Evolutionary conservation across 176 grass and related monocot genomes (phyloP).

Genomic region (Aegilops tauschii): DNA sequence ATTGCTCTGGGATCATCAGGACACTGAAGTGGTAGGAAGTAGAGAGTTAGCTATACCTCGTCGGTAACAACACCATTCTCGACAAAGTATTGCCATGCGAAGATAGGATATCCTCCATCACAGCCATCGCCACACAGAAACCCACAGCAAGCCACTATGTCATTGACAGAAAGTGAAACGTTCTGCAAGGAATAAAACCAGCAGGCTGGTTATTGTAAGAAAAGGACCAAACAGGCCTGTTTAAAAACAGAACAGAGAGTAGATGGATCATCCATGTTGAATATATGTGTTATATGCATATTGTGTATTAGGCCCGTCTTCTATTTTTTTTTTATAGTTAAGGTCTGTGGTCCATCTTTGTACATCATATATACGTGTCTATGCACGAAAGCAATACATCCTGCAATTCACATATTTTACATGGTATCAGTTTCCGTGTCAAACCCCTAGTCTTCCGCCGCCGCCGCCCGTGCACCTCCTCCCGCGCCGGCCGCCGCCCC

Average conservation of each 20-base stretch:
- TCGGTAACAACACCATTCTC: conserved; percentile 87
- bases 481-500: too few relatives aligned
- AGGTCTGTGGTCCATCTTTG: too few relatives aligned
- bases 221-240: not conserved
- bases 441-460: too few relatives aligned
- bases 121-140: conserved; percentile 98
- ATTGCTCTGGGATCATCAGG: not conserved
- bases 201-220: conserved; percentile 3
- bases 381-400: too few relatives aligned
- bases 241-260: not conserved
- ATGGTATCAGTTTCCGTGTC: too few relatives aligned
- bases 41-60: conserved; percentile 54
- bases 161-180: conserved; percentile 82
- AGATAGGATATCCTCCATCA: conserved; percentile 90
- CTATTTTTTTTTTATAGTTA: too few relatives aligned
- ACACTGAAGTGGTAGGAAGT: not conserved
- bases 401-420: too few relatives aligned
- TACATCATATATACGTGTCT: too few relatives aligned
- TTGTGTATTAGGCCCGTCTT: too few relatives aligned
- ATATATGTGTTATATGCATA: too few relatives aligned
- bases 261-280: not conserved
- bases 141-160: conserved; percentile 85
- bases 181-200: conserved; percentile 48
- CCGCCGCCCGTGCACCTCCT: too few relatives aligned
- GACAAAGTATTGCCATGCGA: conserved; percentile 84